These are phyloP conservation scores for Lichtheimia ornata DNA, from an alignment of 371 early-diverging fungal genomes.

Conservation along the genomic window DNA sequence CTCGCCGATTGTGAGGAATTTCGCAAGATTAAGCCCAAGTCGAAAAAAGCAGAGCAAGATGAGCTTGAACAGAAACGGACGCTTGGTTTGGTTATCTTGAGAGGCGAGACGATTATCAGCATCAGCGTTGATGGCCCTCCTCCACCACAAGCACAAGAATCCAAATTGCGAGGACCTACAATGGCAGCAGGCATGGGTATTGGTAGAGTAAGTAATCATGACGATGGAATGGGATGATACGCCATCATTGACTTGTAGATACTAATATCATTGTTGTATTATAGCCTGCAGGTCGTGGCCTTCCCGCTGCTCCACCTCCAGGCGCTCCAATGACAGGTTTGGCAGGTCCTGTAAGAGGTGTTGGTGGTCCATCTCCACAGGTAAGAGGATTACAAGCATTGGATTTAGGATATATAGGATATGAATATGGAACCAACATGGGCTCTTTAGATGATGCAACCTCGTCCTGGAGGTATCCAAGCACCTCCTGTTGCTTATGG, in stretches of 20 bases:
- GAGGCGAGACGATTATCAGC: slow-evolving; percentile 91
- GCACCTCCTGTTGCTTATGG: slow-evolving; percentile 76
- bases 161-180: slow-evolving; percentile 49
- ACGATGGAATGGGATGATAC: not conserved
- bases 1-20: slow-evolving; percentile 96
- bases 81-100: slow-evolving; percentile 90
- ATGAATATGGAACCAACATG: not conserved
- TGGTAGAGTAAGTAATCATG: slow-evolving; percentile 50
- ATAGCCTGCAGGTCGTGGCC: slow-evolving; percentile 87
- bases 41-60: slow-evolving; percentile 46
- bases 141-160: slow-evolving; percentile 68
- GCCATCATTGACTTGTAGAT: not conserved
- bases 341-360: slow-evolving; percentile 86
- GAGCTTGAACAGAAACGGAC: slow-evolving; percentile 80
- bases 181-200: slow-evolving; percentile 72
- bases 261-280: not conserved
- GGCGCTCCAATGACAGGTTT: slow-evolving; percentile 62
- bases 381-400: slow-evolving; percentile 28
- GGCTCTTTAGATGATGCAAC: slow-evolving; percentile 63
- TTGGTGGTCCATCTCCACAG: slow-evolving; percentile 87
- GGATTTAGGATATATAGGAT: not conserved
- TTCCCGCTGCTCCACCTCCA: slow-evolving; percentile 72
- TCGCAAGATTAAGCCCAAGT: slow-evolving; percentile 79
- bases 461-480: slow-evolving; percentile 48
- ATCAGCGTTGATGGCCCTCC: slow-evolving; percentile 92